Percentiles rank a stretch among this genome's conserved stretches.
Evolutionary conservation across 345 rosid genomes (phyloP).

Genomic region (Sonneratia alba): DNA sequence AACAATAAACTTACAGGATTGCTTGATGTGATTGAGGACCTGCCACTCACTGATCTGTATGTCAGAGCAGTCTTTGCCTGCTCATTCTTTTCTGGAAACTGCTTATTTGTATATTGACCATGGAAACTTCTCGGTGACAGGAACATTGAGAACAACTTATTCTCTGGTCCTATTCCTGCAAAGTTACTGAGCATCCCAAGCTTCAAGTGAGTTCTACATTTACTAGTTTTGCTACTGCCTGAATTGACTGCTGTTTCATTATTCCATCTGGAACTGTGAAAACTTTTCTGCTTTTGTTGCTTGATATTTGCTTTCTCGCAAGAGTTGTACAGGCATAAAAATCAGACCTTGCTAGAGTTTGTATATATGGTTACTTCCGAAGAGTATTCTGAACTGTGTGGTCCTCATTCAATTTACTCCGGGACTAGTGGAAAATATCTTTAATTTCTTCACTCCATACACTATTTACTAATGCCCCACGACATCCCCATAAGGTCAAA

Average conservation of each 20-base stretch:
- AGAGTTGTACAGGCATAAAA: neutral
- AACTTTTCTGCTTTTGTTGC: neutral
- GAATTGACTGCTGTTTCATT: neutral
- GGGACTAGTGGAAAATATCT: neutral
- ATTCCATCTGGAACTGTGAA: neutral
- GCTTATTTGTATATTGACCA: neutral
- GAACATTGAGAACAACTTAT: conserved; percentile 73
- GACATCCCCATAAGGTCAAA: neutral
- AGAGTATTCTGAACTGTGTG: neutral
- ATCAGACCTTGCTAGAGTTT: neutral
- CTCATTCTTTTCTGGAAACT: neutral
- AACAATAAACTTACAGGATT: conserved; percentile 64
- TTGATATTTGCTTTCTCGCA: neutral
- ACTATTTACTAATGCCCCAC: neutral
- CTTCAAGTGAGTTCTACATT: conserved; percentile 45
- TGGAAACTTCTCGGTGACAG: conserved; percentile 19
- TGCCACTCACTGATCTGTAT: conserved; percentile 68
- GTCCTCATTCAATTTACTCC: neutral
- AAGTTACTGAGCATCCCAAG: conserved; percentile 51
- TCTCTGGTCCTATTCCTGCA: conserved; percentile 82
- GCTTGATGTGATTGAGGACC: conserved; percentile 69
- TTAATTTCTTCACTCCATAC: neutral
- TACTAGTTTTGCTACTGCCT: neutral
- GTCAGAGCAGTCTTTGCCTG: conserved; percentile 5
- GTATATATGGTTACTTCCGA: neutral